Conservation (phyloP, 495 filamentous ascomycete genomes). For the Aspergillus mulundensis region DNA sequence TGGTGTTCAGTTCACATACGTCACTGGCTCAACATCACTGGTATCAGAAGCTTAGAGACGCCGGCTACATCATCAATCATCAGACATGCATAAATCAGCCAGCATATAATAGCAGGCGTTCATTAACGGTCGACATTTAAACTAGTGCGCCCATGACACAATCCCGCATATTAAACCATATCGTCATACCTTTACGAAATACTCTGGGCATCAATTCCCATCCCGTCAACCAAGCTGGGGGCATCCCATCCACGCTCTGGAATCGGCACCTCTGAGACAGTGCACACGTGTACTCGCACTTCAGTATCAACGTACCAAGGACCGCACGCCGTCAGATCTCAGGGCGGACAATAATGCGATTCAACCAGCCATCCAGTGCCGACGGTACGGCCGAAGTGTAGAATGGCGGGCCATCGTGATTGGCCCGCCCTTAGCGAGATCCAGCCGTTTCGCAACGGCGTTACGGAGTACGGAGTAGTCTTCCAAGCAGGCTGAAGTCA, state of each 20-base stretch:
- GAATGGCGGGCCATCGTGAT: not conserved
- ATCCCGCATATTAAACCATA: not conserved
- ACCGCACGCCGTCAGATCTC: not conserved
- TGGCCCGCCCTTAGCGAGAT: not conserved
- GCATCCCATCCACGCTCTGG: not conserved
- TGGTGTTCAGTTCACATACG: not conserved
- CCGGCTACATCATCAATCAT: not conserved
- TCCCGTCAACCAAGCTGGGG: not conserved
- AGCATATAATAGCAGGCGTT: not conserved
- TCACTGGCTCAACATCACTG: not conserved
- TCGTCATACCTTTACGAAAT: not conserved
- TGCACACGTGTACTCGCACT: not conserved
- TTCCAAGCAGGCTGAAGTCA: not conserved
- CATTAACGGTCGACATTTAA: not conserved
- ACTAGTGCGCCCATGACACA: not conserved
- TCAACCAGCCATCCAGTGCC: not conserved
- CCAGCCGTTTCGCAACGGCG: not conserved
- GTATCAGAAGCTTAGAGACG: not conserved
- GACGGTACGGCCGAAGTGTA: not conserved
- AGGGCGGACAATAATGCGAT: not conserved
- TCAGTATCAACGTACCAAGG: not conserved
- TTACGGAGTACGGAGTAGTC: too few relatives aligned
- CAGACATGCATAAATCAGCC: not conserved
- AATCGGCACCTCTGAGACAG: not conserved
- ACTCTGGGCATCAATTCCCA: not conserved